Conservation (phyloP, 129 eudicot species). For the Artemisia annua region DNA sequence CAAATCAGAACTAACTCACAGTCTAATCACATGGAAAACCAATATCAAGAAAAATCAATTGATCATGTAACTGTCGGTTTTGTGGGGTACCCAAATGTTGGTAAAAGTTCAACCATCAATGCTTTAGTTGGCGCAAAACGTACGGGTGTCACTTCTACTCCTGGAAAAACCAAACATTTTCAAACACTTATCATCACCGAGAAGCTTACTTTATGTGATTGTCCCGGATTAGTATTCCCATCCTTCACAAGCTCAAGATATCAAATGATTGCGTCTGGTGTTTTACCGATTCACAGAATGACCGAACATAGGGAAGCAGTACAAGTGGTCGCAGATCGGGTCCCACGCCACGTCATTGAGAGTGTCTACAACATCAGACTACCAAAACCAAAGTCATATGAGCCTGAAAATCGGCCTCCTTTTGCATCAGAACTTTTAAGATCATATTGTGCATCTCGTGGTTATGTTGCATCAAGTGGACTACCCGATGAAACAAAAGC, state of each 20-base stretch:
- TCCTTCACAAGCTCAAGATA: conserved; percentile 96
- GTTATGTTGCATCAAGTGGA: conserved; percentile 86
- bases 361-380: conserved; percentile 61
- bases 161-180: conserved; percentile 96
- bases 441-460: conserved; percentile 90
- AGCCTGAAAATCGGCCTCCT: conserved; percentile 74
- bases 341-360: conserved; percentile 62
- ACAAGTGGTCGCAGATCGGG: conserved; percentile 80
- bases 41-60: conserved; percentile 15
- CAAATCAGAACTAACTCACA: conserved; percentile 36
- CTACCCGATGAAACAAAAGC: conserved; percentile 92
- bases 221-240: conserved; percentile 94
- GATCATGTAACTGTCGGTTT: conserved; percentile 79
- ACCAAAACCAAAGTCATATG: conserved; percentile 88
- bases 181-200: conserved; percentile 83
- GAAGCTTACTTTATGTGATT: conserved; percentile 80
- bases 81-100: conserved; percentile 94
- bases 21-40: not conserved
- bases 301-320: conserved; percentile 87
- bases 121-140: conserved; percentile 87
- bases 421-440: conserved; percentile 70
- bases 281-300: conserved; percentile 83
- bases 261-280: conserved; percentile 94
- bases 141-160: conserved; percentile 92
- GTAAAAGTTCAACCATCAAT: conserved; percentile 93